Percentiles rank a stretch among this genome's conserved stretches.
phyloP scores from a whole-genome alignment of 169 alveolate species.

The Plasmodium yoelii region DNA sequence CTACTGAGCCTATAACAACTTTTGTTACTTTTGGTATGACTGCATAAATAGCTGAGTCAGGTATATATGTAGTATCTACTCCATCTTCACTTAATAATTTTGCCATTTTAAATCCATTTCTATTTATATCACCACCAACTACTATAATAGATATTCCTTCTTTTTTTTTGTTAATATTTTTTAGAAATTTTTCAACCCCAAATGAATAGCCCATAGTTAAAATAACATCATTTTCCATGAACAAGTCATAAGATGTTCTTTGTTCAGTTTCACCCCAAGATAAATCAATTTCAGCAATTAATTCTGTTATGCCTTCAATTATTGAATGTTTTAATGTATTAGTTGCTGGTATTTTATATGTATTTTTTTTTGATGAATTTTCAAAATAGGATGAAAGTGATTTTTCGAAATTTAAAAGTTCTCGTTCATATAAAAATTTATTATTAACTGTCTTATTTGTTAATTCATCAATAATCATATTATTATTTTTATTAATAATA shows the following conservation, averaged over 20 bases:
- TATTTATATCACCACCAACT: slow-evolving; percentile 73
- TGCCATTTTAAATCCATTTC: slow-evolving; percentile 67
- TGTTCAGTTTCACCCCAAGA: slow-evolving; percentile 76
- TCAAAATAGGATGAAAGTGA: slow-evolving; percentile 65
- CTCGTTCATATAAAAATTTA: slow-evolving; percentile 46
- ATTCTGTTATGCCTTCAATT: slow-evolving; percentile 63
- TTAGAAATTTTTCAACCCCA: slow-evolving; percentile 69
- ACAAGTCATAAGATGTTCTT: slow-evolving; percentile 71
- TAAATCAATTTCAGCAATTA: slow-evolving; percentile 62
- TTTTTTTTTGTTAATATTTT: slow-evolving; percentile 67
- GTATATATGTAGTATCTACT: slow-evolving; percentile 71
- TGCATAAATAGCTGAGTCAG: slow-evolving; percentile 74
- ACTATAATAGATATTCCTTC: slow-evolving; percentile 74
- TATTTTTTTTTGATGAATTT: slow-evolving; percentile 26
- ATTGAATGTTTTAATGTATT: slow-evolving; percentile 70
- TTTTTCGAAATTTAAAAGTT: slow-evolving; percentile 50
- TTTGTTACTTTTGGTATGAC: slow-evolving; percentile 71
- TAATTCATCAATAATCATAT: slow-evolving; percentile 13
- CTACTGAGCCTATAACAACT: slow-evolving; percentile 67
- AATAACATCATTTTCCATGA: slow-evolving; percentile 75
- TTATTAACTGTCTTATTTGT: slow-evolving; percentile 27
- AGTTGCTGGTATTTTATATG: slow-evolving; percentile 70
- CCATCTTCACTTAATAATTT: slow-evolving; percentile 71
- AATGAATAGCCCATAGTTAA: slow-evolving; percentile 67
- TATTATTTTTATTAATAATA: slow-evolving; percentile 47